phyloP scores from a whole-genome alignment of 2,329 filamentous ascomycete genomes.

The Trichoderma brevicompactum region DNA sequence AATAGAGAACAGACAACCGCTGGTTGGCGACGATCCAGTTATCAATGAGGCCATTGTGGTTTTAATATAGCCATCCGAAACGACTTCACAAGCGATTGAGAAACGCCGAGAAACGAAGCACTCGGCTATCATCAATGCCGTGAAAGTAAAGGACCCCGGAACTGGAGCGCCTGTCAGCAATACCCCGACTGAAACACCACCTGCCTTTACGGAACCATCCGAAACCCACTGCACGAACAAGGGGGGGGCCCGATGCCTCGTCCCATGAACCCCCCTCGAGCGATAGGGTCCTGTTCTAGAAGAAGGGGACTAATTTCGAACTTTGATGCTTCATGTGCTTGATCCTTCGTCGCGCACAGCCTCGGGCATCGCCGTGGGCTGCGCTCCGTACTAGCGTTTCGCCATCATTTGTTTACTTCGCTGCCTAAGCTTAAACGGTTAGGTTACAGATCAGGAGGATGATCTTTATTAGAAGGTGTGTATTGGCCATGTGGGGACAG shows the following conservation, averaged over 20 bases:
- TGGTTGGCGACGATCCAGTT: neutral
- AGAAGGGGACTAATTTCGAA: neutral
- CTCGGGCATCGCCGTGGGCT: slow-evolving; percentile 10
- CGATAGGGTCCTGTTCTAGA: neutral
- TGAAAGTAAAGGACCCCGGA: neutral
- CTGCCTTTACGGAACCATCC: slow-evolving; percentile 22
- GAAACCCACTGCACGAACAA: slow-evolving; percentile 19
- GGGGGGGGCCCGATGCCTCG: neutral
- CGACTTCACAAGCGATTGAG: neutral
- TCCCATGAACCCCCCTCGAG: neutral
- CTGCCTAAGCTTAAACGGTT: slow-evolving; percentile 18
- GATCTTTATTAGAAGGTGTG: slow-evolving; percentile 9
- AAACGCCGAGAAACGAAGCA: neutral
- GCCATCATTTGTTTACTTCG: neutral
- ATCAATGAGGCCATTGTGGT: slow-evolving; percentile 6
- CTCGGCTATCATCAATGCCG: neutral
- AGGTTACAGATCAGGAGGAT: slow-evolving; percentile 8
- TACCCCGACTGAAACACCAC: slow-evolving; percentile 21
- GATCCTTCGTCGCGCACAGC: slow-evolving; percentile 1
- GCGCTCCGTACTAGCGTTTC: slow-evolving; percentile 12
- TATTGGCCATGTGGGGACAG: neutral
- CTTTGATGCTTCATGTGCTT: neutral
- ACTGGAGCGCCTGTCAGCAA: slow-evolving; percentile 11
- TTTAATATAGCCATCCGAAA: slow-evolving; percentile 1
- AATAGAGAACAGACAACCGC: neutral